Percentiles rank a stretch among this genome's conserved stretches.
phyloP scores from a whole-genome alignment of 139 green algal species.

The Diplosphaera chodatii region DNA sequence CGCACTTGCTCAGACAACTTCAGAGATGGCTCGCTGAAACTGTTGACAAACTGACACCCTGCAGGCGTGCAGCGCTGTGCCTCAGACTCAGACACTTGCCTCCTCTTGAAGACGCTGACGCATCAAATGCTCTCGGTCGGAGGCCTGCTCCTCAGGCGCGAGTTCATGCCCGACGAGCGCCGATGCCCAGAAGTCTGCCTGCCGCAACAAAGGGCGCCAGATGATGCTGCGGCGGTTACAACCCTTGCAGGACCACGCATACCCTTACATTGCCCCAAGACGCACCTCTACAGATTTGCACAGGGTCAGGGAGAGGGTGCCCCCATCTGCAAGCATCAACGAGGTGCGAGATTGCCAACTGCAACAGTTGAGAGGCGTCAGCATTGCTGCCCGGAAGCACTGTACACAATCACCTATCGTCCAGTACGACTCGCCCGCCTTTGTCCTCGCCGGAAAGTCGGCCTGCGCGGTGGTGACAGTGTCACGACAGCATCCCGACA shows the following conservation, averaged over 20 bases:
- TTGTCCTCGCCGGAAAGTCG: conserved; percentile 51
- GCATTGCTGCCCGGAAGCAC: neutral
- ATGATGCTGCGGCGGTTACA: no score
- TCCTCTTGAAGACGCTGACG: conserved; percentile 89
- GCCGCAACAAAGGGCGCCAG: conserved; percentile 1
- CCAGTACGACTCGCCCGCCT: conserved; percentile 74
- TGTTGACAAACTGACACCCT: no score
- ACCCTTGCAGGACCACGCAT: no score
- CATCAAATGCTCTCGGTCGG: conserved; percentile 79
- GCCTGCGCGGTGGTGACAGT: conserved; percentile 36
- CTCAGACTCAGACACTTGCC: conserved; percentile 44
- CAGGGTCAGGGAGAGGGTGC: conserved; percentile 53
- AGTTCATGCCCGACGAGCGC: conserved; percentile 70
- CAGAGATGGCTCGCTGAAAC: no score
- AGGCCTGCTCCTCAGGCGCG: conserved; percentile 35
- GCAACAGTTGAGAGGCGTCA: neutral
- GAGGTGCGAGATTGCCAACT: neutral
- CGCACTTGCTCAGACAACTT: no score
- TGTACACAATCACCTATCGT: conserved; percentile 59
- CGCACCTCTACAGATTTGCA: conserved; percentile 64
- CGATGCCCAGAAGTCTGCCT: conserved; percentile 63
- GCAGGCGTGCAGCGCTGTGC: no score
- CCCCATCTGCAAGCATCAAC: conserved; percentile 41
- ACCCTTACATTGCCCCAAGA: no score
- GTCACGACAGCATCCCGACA: no score